Conservation (phyloP, 441 rosid species). For the Euphorbia celastroides region DNA sequence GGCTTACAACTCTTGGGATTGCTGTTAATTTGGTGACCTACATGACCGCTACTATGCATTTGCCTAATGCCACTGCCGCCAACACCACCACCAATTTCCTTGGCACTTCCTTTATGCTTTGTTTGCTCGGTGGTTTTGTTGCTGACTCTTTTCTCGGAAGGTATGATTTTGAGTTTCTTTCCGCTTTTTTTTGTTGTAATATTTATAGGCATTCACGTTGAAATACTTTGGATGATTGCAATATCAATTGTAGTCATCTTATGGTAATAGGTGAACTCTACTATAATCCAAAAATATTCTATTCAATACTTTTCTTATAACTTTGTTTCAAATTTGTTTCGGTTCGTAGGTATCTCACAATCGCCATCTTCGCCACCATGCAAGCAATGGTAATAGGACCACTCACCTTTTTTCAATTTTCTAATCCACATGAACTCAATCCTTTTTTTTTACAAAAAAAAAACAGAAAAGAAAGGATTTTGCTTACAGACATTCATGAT, state of each 20-base stretch:
- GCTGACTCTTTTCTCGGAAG: constrained; percentile 94
- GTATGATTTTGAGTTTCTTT: constrained; percentile 19
- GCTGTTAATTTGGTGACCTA: constrained; percentile 90
- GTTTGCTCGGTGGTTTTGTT: constrained; percentile 81
- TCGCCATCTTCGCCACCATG: constrained; percentile 76
- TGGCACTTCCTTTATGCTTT: constrained; percentile 91
- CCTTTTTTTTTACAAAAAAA: background rate
- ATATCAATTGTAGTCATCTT: too few relatives aligned
- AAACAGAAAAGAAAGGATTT: too few relatives aligned
- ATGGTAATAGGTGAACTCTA: too few relatives aligned
- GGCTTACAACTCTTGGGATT: constrained; percentile 86
- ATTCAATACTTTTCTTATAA: background rate
- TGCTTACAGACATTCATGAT: background rate
- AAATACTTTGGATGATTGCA: too few relatives aligned
- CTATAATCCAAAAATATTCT: too few relatives aligned
- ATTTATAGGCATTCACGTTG: too few relatives aligned
- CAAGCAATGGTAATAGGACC: constrained; percentile 66
- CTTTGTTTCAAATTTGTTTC: background rate
- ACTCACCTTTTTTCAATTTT: background rate
- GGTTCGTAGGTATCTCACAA: constrained; percentile 64
- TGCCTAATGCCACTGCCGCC: constrained; percentile 76
- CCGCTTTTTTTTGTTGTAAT: background rate
- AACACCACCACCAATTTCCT: constrained; percentile 82
- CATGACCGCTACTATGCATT: constrained; percentile 80
- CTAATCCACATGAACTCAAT: background rate